Evolutionary conservation across 1,284 basidiomycete genomes (phyloP), one percentile per base, ranked within the genome.

Genomic region (Fomitopsis betulina): DNA sequence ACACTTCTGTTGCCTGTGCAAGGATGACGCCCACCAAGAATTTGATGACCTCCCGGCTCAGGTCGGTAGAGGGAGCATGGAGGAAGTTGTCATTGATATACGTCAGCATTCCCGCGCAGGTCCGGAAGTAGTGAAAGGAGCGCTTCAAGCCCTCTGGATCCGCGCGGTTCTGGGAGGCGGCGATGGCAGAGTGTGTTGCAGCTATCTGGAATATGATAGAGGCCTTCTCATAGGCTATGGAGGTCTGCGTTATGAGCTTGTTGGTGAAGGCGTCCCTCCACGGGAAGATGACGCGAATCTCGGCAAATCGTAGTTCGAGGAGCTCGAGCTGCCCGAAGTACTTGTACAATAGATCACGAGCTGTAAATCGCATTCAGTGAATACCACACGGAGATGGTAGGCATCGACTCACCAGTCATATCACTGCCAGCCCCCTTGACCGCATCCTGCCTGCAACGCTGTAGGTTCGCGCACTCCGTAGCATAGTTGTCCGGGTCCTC

Each of bases 1-100:
- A 98, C 30, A 99, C 91, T 70, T 99, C 97, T 0, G 93, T 94
- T 0, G 96, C 95, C 73, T 99, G 96, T 0, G 94, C 94, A 17
- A 96, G 80, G 71, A 94, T 92, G 63, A 97, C 67, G 23, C 85
- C 86, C 15, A 94, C 88, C 33, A 98, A 79, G 62, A 96, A 92
- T 73, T 96, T 96, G 78, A 99, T 84, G 53, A 99, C 93, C 58
- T 98, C 96, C 30, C 94, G 84, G 70, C 90, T 91, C 56, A 99
- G 84, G 74, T 99, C 97, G 1, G 94, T 97, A n/a, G 93, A 96
- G 0, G 97, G 97, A 0, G 97, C 97, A 69, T 99, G 97, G 0
- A 99, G 77, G 73, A 99, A 99, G 81, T 99, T 99, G 73, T 99
- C 96, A 76, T 98, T 98, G 80, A 99, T 96, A 72, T 99, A 99